Percentiles rank a stretch among this genome's conserved stretches.
Conservation (phyloP, 331 rosid species). For the Quercus tomentella region DNA sequence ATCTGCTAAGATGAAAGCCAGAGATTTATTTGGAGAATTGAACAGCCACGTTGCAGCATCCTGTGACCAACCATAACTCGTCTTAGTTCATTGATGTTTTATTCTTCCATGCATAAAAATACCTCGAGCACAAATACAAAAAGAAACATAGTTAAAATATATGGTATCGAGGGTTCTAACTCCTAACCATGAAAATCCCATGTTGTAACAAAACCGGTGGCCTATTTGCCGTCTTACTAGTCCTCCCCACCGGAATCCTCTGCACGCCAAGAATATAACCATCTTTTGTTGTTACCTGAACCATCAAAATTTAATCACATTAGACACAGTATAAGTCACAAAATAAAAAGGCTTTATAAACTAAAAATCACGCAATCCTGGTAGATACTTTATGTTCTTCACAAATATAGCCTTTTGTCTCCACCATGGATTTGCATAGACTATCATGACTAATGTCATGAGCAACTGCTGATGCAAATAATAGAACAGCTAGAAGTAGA, state of each 20-base stretch:
- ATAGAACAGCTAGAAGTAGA: no score
- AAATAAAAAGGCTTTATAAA: no score
- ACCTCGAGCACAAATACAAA: no score
- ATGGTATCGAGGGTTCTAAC: no score
- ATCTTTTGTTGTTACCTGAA: slow-evolving; percentile 77
- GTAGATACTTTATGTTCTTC: slow-evolving; percentile 71
- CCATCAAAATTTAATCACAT: slow-evolving; percentile 5
- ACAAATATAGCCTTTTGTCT: slow-evolving; percentile 59
- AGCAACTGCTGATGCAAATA: no score
- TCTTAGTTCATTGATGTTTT: no score
- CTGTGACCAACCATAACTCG: slow-evolving; percentile 33
- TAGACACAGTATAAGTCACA: neutral
- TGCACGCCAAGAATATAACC: slow-evolving; percentile 78
- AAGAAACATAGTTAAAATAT: no score
- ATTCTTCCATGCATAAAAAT: no score
- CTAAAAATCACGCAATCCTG: neutral
- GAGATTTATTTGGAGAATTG: slow-evolving; percentile 28
- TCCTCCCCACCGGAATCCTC: slow-evolving; percentile 53
- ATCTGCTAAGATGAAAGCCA: slow-evolving; percentile 19
- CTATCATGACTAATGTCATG: slow-evolving; percentile 29
- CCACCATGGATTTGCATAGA: slow-evolving; percentile 67
- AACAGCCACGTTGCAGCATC: slow-evolving; percentile 56
- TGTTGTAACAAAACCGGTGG: slow-evolving; percentile 83
- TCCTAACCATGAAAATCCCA: slow-evolving; percentile 65
- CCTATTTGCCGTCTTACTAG: slow-evolving; percentile 29